Percentiles rank a stretch among this genome's conserved stretches.
phyloP scores from a whole-genome alignment of 2,329 filamentous ascomycete genomes.

The Cercospora janseana region DNA sequence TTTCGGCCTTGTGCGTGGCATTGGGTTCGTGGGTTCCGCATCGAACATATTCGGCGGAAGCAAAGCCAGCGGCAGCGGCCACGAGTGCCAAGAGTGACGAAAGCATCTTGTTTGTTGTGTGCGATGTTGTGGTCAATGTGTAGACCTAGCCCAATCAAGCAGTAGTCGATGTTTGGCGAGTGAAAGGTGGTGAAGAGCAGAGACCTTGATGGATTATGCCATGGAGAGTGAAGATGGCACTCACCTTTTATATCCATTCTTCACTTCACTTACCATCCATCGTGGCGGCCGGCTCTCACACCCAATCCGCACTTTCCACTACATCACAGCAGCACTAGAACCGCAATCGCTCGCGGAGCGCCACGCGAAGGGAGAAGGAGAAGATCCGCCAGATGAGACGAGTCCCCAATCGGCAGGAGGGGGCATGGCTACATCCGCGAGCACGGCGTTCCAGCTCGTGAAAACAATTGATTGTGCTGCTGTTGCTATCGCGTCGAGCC shows the following conservation, averaged over 20 bases:
- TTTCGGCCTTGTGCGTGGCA: slow-evolving; percentile 18
- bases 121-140: background rate
- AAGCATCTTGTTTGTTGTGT: slow-evolving; percentile 16
- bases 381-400: background rate
- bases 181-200: slow-evolving; percentile 12
- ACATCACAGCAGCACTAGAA: background rate
- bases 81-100: slow-evolving; percentile 15
- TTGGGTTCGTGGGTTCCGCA: slow-evolving; percentile 24
- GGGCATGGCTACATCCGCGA: no score
- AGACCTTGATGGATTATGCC: slow-evolving; percentile 13
- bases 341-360: background rate
- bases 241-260: slow-evolving; percentile 12
- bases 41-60: slow-evolving; percentile 22
- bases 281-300: background rate
- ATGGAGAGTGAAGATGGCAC: background rate
- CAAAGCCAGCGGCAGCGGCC: slow-evolving; percentile 16
- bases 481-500: background rate
- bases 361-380: background rate
- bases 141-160: background rate
- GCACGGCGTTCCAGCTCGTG: no score
- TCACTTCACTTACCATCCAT: background rate
- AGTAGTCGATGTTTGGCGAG: slow-evolving; percentile 2
- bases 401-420: slow-evolving; percentile 4
- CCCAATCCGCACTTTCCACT: background rate
- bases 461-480: no score